These are phyloP conservation scores for Pontederia crassipes DNA, from an alignment of 176 grass and related monocot species.

Conservation along the genomic window DNA sequence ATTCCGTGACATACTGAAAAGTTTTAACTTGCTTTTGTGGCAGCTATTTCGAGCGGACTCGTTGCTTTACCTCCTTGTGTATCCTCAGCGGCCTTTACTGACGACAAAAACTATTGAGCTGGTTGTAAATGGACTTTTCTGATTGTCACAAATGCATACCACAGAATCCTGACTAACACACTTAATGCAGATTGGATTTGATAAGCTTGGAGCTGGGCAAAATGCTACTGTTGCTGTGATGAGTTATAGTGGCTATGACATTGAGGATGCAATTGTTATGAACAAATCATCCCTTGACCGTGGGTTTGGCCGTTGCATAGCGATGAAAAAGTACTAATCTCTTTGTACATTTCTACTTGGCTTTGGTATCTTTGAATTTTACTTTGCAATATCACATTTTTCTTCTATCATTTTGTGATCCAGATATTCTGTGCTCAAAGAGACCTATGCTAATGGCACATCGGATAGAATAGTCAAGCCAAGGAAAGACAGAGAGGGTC, in stretches of 20 bases:
- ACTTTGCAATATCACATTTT: slow-evolving; percentile 7
- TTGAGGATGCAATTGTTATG: slow-evolving; percentile 99
- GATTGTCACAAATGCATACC: not conserved
- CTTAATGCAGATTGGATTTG: slow-evolving; percentile 68
- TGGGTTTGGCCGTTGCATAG: slow-evolving; percentile 89
- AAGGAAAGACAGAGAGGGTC: slow-evolving; percentile 57
- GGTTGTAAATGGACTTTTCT: slow-evolving; percentile 35
- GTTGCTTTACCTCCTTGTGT: slow-evolving; percentile 83
- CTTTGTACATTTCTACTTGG: not conserved
- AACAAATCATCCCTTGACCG: slow-evolving; percentile 98
- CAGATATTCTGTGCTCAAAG: slow-evolving; percentile 65
- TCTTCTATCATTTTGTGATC: slow-evolving; percentile 19
- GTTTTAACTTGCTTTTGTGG: not conserved
- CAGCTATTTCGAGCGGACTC: slow-evolving; percentile 83
- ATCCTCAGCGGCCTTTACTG: slow-evolving; percentile 79
- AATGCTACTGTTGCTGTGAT: slow-evolving; percentile 97
- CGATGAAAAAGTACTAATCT: slow-evolving; percentile 83
- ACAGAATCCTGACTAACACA: not conserved
- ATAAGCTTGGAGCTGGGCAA: slow-evolving; percentile 89
- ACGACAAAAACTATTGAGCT: slow-evolving; percentile 96
- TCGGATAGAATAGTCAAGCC: slow-evolving; percentile 59
- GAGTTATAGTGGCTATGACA: slow-evolving; percentile 96
- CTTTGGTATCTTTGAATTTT: not conserved
- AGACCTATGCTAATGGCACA: slow-evolving; percentile 33
- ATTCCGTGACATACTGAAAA: no score